Base-by-base conservation (phyloP, 2,329 filamentous ascomycete genomes). In the Lecanicillium sp. region DNA sequence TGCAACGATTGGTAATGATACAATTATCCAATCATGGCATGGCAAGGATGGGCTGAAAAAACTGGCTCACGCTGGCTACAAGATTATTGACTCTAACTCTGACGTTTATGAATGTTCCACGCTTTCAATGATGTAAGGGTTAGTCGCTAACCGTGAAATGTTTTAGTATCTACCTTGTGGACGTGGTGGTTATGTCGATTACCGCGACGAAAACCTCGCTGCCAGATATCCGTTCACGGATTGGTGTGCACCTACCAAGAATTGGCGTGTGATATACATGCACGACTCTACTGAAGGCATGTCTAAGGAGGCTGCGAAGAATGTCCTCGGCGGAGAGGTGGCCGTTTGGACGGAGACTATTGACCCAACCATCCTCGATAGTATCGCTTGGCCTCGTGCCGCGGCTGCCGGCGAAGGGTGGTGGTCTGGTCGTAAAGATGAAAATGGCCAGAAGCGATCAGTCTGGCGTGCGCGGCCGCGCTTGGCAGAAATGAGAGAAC, bases 291-390 rank as follows among this genome's bases (percentile, higher is more conserved):
- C 79, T 4, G 69, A 64, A 3, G 76, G 75, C 33, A 68, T 94
- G 4, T 73, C 81, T 0, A 62, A 60, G 9, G 69, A 79, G 18
- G 60, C 77, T 31, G 74, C 77, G 18, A 70, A 81, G 53, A 72
- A 86, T 11, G 81, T 94, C 3, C 59, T 92, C 8, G 88, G 88
- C 32, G 88, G 87, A 18, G 88, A 94, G 64, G 77, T 82, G 13
- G 83, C 85, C 40, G 74, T 87, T 42, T 95, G 87, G 87, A 75
- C 74, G 46, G 88, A 94, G 64, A 82, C 81, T n/a, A 71, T 74
- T 44, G 88, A 95, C 59, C 62, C 76, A 3, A 64, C 77, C n/a
- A 88, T 81, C 55, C 57, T 94, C 12, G 86, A 94, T 62, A 65
- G 66, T 27, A 77, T 85, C 58, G 62, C 90, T 8, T 94, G 87